Percentiles rank a stretch among this genome's conserved stretches.
These are phyloP conservation scores for Ustilago tritici DNA, from an alignment of 1,284 basidiomycete species.

Conservation along the genomic window DNA sequence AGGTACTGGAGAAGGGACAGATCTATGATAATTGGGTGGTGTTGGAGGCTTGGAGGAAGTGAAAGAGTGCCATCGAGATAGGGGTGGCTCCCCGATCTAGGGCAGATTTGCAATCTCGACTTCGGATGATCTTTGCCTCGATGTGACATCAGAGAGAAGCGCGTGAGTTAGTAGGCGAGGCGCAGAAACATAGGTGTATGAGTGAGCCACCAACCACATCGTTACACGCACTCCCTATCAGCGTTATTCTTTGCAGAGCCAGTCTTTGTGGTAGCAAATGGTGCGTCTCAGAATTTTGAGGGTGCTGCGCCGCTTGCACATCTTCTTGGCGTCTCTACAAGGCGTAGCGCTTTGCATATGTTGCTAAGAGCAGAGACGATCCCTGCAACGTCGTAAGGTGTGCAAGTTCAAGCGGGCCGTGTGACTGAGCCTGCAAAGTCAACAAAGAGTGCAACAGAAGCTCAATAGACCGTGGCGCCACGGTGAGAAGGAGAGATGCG, in stretches of 20 bases:
- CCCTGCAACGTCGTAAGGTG: neutral
- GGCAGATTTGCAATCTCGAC: neutral
- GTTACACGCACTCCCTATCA: neutral
- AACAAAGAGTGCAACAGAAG: too few relatives aligned
- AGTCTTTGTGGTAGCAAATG: constrained; percentile 2
- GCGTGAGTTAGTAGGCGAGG: neutral
- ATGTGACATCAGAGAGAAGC: neutral
- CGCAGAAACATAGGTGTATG: constrained; percentile 10
- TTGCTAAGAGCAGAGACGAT: neutral
- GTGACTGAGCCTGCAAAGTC: neutral
- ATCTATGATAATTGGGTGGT: constrained; percentile 59
- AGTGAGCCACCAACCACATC: constrained; percentile 6
- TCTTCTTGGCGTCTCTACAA: constrained; percentile 5
- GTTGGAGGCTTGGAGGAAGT: constrained; percentile 44
- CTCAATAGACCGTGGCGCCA: neutral
- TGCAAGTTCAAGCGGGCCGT: neutral
- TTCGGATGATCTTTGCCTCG: neutral
- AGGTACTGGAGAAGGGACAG: constrained; percentile 54
- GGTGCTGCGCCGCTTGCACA: neutral
- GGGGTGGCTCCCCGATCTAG: neutral
- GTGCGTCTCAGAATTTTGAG: constrained; percentile 8
- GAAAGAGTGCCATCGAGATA: neutral
- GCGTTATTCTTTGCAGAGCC: neutral
- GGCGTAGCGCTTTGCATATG: neutral
- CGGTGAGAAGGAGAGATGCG: neutral